phyloP scores from a whole-genome alignment of 2,329 filamentous ascomycete species.

The Ilyonectria mors-panacis region DNA sequence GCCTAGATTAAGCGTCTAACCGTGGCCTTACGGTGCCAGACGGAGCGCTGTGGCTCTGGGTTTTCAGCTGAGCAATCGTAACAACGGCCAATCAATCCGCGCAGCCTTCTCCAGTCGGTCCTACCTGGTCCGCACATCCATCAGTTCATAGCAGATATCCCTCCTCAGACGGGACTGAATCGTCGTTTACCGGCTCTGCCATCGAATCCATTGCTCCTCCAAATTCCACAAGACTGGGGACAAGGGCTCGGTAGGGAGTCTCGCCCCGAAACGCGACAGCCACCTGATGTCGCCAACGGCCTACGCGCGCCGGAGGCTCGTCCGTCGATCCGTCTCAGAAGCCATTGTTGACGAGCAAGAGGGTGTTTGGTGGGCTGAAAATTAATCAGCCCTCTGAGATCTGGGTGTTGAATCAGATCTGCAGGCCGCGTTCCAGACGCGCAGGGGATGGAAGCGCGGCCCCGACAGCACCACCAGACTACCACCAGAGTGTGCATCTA shows the following conservation, averaged over 20 bases:
- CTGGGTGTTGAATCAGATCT: constrained; percentile 40
- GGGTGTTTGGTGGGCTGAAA: neutral
- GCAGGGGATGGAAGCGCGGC: constrained; percentile 18
- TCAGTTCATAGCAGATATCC: neutral
- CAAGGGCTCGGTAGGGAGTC: constrained; percentile 10
- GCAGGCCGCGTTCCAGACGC: constrained; percentile 41
- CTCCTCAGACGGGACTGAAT: neutral
- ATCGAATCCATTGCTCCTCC: neutral
- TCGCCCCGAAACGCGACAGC: constrained; percentile 10
- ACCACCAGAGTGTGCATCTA: constrained; percentile 6
- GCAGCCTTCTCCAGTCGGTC: neutral
- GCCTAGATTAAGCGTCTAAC: constrained; percentile 5
- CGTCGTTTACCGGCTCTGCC: neutral
- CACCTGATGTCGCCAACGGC: neutral
- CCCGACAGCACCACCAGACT: constrained; percentile 12
- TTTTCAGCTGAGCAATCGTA: neutral
- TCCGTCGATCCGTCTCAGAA: constrained; percentile 39
- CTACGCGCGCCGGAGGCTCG: constrained; percentile 36
- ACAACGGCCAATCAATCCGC: neutral
- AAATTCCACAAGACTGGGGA: neutral
- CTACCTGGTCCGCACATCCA: neutral
- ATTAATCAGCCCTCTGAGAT: constrained; percentile 33
- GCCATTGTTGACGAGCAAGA: neutral
- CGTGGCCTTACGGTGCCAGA: too few relatives aligned
- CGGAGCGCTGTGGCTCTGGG: too few relatives aligned